These are phyloP conservation scores for Suhomyces coccinellae DNA, from an alignment of 1,139 yeast species.

Conservation along the genomic window DNA sequence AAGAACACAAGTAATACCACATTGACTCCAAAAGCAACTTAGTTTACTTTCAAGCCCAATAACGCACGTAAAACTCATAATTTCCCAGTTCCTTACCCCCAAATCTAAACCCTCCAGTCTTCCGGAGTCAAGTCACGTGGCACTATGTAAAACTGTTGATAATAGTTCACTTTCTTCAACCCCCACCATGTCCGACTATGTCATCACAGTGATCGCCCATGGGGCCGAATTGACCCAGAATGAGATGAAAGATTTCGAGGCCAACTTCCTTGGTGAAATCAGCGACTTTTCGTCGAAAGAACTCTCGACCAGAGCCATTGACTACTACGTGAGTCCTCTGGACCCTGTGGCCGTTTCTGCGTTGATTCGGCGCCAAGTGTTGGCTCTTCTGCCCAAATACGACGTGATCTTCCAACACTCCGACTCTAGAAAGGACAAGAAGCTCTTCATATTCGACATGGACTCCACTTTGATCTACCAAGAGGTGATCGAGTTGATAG, in stretches of 20 bases:
- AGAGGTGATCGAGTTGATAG: constrained; percentile 94
- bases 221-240: constrained; percentile 4
- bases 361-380: constrained; percentile 9
- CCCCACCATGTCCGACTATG: constrained; percentile 9
- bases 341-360: constrained; percentile 10
- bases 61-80: too few relatives aligned
- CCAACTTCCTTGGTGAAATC: background rate
- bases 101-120: too few relatives aligned
- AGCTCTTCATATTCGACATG: constrained; percentile 90
- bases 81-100: background rate
- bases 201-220: constrained; percentile 8
- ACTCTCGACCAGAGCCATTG: constrained; percentile 17
- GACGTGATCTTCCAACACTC: constrained; percentile 39
- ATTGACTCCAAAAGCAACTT: background rate
- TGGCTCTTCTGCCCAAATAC: constrained; percentile 13
- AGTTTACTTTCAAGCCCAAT: too few relatives aligned
- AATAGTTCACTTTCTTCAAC: background rate
- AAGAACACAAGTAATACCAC: background rate
- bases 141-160: background rate
- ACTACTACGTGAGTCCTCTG: constrained; percentile 12
- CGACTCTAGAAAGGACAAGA: constrained; percentile 47
- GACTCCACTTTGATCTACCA: constrained; percentile 95
- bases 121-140: constrained; percentile 3
- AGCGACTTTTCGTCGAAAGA: constrained; percentile 11
- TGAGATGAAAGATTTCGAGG: constrained; percentile 1